Conservation (phyloP, 2,329 filamentous ascomycete species). For the Onygena corvina region DNA sequence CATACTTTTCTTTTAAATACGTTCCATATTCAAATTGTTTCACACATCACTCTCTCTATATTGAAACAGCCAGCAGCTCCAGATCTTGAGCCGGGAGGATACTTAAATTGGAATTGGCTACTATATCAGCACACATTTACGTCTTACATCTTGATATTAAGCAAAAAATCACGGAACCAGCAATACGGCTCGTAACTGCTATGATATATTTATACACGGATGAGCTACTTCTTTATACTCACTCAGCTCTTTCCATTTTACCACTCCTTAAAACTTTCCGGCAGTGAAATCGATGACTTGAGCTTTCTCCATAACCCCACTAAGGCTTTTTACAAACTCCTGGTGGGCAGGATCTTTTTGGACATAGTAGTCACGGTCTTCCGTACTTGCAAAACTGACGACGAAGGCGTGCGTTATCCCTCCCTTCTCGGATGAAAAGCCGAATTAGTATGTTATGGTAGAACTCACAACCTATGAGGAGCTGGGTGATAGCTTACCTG, state of each 20-base stretch:
- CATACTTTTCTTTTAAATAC: too few relatives aligned
- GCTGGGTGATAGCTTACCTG: slow-evolving; percentile 38
- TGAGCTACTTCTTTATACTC: too few relatives aligned
- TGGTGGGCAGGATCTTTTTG: slow-evolving; percentile 52
- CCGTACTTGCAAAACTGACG: slow-evolving; percentile 49
- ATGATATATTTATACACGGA: too few relatives aligned
- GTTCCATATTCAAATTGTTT: too few relatives aligned
- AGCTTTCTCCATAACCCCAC: slow-evolving; percentile 24
- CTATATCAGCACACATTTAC: background rate
- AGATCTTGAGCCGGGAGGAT: too few relatives aligned
- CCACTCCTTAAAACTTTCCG: slow-evolving; percentile 18
- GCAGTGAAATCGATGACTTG: slow-evolving; percentile 28
- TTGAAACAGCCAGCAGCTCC: too few relatives aligned
- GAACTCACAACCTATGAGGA: background rate
- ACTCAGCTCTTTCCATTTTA: background rate
- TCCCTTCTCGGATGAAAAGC: slow-evolving; percentile 30
- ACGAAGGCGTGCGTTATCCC: slow-evolving; percentile 60
- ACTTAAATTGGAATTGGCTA: too few relatives aligned
- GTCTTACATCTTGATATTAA: background rate
- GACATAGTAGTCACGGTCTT: slow-evolving; percentile 59
- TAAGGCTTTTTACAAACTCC: slow-evolving; percentile 42
- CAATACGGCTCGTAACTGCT: too few relatives aligned
- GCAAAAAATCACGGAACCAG: too few relatives aligned
- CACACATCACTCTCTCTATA: too few relatives aligned
- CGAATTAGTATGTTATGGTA: background rate